Base-by-base conservation (phyloP, 2,329 filamentous ascomycete genomes). In the Penicillium sp. region DNA sequence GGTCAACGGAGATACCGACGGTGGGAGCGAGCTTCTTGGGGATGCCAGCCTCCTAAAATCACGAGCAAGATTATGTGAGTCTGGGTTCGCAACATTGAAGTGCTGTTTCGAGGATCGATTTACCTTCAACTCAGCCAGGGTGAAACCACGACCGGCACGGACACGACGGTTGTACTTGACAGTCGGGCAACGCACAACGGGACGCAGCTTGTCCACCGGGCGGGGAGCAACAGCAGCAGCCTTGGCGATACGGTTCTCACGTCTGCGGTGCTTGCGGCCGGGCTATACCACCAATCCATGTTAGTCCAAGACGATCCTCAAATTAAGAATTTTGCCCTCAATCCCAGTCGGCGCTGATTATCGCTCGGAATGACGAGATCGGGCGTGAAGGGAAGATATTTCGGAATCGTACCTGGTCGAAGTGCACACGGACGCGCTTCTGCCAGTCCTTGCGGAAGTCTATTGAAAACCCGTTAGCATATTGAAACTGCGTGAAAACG, bases 391-490 rank as follows among this genome's bases (percentile, higher is more conserved):
- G 23, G 17, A 34, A 30, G 26, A 25, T 35, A 30, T 39, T 41
- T 45, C 45, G 66, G 71, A 63, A 69, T 69, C 73, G 72, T 90
- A 94, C 90, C 88, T 96, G 92, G 80, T 98, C 88, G 78, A 98
- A 98, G 81, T 98, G 92, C 74, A 86, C 85, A 76, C 88, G 86
- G 69, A 98, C 92, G 76, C 89, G 86, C 77, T 88, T 86, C 76
- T 96, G 89, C 92, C 92, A 98, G 80, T 98, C 89, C 87, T 95
- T 95, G 77, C 87, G 89, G 86, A 95, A 95, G 72, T 95, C 85
- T 92, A 66, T 50, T 54, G 41, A 48, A 45, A 57, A 52, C 9
- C 30, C 30, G 50, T 64, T 51, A 64, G 55, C 42, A 37, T 42
- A 53, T 30, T 30, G 32, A 39, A 39, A 40, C 41, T 37, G 42